These are phyloP conservation scores for Berkeleyomyces basicola DNA, from an alignment of 2,329 filamentous ascomycete species.

Conservation along the genomic window DNA sequence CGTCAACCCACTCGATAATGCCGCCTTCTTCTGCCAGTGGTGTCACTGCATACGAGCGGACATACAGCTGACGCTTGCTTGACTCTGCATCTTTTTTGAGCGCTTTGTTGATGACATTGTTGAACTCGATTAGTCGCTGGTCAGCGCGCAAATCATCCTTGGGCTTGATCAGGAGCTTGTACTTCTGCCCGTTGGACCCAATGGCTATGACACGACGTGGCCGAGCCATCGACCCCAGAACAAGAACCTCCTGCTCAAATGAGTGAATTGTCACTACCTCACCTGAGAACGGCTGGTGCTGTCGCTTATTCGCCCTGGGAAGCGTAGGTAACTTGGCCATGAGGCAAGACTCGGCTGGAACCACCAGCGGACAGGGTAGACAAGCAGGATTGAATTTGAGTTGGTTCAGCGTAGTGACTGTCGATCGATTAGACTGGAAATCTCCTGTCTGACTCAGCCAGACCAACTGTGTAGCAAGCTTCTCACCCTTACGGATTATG, in stretches of 20 bases:
- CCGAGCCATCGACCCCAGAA: constrained; percentile 81
- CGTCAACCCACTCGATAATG: constrained; percentile 96
- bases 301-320: constrained; percentile 49
- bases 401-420: constrained; percentile 53
- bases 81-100: constrained; percentile 84
- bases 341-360: constrained; percentile 74
- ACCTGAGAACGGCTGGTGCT: constrained; percentile 73
- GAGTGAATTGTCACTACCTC: constrained; percentile 68
- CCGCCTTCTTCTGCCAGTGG: constrained; percentile 96
- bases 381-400: constrained; percentile 72
- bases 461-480: constrained; percentile 66
- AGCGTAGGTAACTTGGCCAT: constrained; percentile 62
- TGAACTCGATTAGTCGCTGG: constrained; percentile 98
- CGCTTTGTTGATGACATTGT: constrained; percentile 90
- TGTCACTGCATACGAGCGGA: constrained; percentile 93
- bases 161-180: constrained; percentile 88
- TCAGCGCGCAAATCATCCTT: constrained; percentile 97
- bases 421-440: constrained; percentile 52
- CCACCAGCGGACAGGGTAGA: constrained; percentile 70
- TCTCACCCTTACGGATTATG: constrained; percentile 64
- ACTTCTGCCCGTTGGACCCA: constrained; percentile 74
- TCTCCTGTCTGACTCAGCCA: constrained; percentile 60
- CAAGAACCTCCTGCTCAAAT: constrained; percentile 76
- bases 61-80: constrained; percentile 77
- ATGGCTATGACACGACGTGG: constrained; percentile 77